These are phyloP conservation scores for Stylosanthes scabra DNA, from an alignment of 331 rosid species.

Conservation along the genomic window DNA sequence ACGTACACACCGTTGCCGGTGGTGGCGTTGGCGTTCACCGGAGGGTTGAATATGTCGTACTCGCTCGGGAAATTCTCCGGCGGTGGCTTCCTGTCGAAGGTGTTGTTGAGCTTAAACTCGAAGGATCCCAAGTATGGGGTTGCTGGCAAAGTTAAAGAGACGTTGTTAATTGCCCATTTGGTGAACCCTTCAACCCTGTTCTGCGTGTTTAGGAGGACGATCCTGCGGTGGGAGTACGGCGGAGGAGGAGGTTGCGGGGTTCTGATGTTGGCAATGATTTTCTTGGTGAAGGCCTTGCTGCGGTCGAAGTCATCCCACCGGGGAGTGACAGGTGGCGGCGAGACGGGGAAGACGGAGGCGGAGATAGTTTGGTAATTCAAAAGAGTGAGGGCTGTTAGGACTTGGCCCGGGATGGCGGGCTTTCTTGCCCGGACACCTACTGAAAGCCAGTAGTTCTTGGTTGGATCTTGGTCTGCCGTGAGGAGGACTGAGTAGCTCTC, in stretches of 20 bases:
- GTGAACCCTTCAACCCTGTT: slow-evolving; percentile 54
- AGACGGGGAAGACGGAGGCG: slow-evolving; percentile 60
- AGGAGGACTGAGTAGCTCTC: slow-evolving; percentile 83
- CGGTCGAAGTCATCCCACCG: slow-evolving; percentile 66
- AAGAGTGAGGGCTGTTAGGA: slow-evolving; percentile 60
- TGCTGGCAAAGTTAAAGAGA: slow-evolving; percentile 63
- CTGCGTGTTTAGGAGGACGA: slow-evolving; percentile 82
- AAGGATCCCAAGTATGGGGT: slow-evolving; percentile 81
- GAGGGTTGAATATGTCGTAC: slow-evolving; percentile 58
- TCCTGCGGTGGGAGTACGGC: slow-evolving; percentile 37
- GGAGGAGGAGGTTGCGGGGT: slow-evolving; percentile 79
- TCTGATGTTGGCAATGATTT: slow-evolving; percentile 60
- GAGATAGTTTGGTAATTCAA: slow-evolving; percentile 63
- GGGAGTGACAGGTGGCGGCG: slow-evolving; percentile 74
- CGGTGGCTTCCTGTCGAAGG: slow-evolving; percentile 49
- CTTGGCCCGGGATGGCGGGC: slow-evolving; percentile 55
- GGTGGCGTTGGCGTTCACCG: slow-evolving; percentile 47
- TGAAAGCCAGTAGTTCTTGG: slow-evolving; percentile 74
- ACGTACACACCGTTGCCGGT: slow-evolving; percentile 63
- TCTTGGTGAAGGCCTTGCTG: slow-evolving; percentile 64
- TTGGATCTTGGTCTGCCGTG: slow-evolving; percentile 70
- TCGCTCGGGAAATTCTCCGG: slow-evolving; percentile 45
- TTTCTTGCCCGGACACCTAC: slow-evolving; percentile 66
- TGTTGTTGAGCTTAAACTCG: slow-evolving; percentile 44
- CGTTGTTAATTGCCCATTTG: slow-evolving; percentile 83